Evolutionary conservation across 345 rosid species (phyloP), one percentile per base, ranked within the genome.

Genomic region (Cardamine resedifolia): DNA sequence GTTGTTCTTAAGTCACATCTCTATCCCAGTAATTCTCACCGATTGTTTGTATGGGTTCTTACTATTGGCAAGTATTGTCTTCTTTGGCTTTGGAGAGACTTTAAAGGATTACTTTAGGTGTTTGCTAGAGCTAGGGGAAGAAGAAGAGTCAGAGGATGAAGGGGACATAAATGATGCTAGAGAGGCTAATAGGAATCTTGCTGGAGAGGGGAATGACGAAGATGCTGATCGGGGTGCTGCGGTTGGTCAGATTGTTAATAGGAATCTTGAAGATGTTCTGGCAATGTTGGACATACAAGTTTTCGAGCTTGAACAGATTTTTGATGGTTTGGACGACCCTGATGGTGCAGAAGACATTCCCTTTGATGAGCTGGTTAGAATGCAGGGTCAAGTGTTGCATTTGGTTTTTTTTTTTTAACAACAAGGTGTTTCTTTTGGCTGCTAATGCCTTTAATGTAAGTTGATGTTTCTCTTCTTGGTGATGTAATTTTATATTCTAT

Each of bases 321-420:
- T 94, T 83, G 97, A 95, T 50, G 99, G n/a, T n/a, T n/a, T n/a
- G n/a, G n/a, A n/a, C n/a, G n/a, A n/a, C n/a, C n/a, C n/a, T n/a
- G n/a, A n/a, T n/a, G n/a, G n/a, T n/a, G n/a, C n/a, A n/a, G n/a
- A n/a, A n/a, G n/a, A n/a, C n/a, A n/a, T n/a, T n/a, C n/a, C n/a
- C n/a, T n/a, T n/a, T n/a, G n/a, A n/a, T n/a, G n/a, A 95, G 84
- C 90, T 91, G 64, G 99, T 91, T 65, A 96, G 97, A 76, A 95
- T 95, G 97, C 99, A 91, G 85, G 96, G 98, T 59, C 98, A 98
- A 16, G 97, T 95, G 59, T 90, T 91, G 61, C 99, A 95, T 85
- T 88, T 95, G n/a, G 82, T 6, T 30, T 7, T 30, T 28, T 30
- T 30, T 30, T 0, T 30, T 6, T 7, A 9, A 6, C 7, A 6